Base-by-base conservation (phyloP, 106 monocot species). In the Cymbidium sinense region DNA sequence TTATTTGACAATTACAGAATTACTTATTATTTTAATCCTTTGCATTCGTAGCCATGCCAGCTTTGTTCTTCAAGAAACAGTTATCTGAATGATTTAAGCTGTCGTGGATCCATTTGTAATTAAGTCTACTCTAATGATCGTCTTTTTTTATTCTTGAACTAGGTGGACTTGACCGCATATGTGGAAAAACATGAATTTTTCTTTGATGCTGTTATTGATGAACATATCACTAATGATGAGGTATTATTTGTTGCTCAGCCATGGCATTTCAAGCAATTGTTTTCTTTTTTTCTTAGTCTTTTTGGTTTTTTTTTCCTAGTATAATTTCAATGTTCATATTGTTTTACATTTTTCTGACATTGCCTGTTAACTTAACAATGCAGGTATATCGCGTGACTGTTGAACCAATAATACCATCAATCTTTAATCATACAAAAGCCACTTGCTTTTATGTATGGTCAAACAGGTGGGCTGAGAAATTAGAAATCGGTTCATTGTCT, bases 371-470 rank as follows among this genome's bases (percentile, higher is more conserved):
- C 8, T 34, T 20, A 8, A 30, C 12, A 3, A 25, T 77, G 33
- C 87, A 96, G 96, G 93, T 96, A 21, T 96, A 96, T 82, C 91
- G 85, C 77, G 82, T 82, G 21, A 96, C 96, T 47, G 93, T 96
- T 29, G 88, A 96, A 78, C 96, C 96, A 25, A 91, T 96, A 69
- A 88, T 96, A 78, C 93, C 96, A 47, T 83, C 88, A 33, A 93
- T 96, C 75, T 96, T 96, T 77, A 83, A 96, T 55, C 78, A 77
- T 72, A 91, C 91, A 67, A 96, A 96, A 81, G 96, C 93, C 21
- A 96, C 96, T 65, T 96, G 96, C n/a, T 64, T 96, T 96, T 83
- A 91, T 91, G 7, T 95, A 91, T 86, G 95, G 95, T 58, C 95
- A 95, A 82, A 95, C 91, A 87, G 95, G 94, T 87, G 27, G 34